These are phyloP conservation scores for Fusarium newnesense DNA, from an alignment of 2,329 filamentous ascomycete genomes.

Conservation along the genomic window DNA sequence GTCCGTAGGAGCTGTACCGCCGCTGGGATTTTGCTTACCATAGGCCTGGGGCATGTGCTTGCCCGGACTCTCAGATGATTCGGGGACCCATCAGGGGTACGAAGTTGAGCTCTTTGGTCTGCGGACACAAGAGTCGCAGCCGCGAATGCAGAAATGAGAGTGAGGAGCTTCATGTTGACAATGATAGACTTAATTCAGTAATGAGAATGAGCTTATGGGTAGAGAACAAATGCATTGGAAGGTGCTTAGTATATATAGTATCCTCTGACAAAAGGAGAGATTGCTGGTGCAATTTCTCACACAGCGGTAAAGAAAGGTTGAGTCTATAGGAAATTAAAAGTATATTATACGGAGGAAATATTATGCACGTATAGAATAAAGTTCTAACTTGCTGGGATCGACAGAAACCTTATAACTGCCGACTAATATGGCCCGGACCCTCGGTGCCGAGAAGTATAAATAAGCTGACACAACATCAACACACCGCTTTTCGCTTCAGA, in stretches of 20 bases:
- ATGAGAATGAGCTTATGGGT: not conserved
- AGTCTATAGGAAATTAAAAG: not conserved
- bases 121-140: not conserved
- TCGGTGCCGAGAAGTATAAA: not conserved
- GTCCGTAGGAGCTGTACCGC: rapidly evolving
- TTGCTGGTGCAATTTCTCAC: rapidly evolving
- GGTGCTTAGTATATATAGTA: not conserved
- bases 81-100: not conserved
- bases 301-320: not conserved
- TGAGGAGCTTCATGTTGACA: not conserved
- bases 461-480: rapidly evolving
- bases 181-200: not conserved
- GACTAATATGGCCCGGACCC: not conserved
- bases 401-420: not conserved
- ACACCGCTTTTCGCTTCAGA: rapidly evolving
- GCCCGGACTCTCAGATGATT: not conserved
- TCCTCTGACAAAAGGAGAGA: rapidly evolving
- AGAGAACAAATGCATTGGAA: not conserved
- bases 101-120: not conserved
- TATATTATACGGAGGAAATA: not conserved
- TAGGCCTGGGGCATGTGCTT: not conserved
- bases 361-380: not conserved
- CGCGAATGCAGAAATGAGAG: rapidly evolving
- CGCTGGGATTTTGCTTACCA: not conserved
- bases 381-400: not conserved